Evolutionary conservation across 2,329 filamentous ascomycete species (phyloP).

Genomic region (Nemania bipapillata): DNA sequence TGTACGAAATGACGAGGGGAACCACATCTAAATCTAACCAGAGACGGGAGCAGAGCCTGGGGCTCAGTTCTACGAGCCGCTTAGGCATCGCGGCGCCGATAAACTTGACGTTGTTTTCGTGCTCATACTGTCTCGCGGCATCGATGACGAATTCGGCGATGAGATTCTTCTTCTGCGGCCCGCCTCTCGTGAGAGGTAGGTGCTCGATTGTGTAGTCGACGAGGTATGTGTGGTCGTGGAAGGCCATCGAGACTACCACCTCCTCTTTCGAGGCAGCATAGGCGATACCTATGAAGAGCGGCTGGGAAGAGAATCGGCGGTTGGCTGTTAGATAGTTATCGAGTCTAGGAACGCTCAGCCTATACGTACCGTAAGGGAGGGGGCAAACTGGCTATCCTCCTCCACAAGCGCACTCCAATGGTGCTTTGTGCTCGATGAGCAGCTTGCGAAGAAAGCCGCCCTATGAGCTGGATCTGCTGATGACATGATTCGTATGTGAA

Average conservation of each 20-base stretch:
- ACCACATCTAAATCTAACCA: constrained; percentile 83
- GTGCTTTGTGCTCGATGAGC: constrained; percentile 37
- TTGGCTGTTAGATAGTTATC: not conserved
- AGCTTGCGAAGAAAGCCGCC: constrained; percentile 39
- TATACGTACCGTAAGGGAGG: constrained; percentile 57
- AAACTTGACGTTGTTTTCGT: constrained; percentile 76
- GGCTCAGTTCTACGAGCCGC: constrained; percentile 68
- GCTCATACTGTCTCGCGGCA: constrained; percentile 68
- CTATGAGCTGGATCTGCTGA: constrained; percentile 29
- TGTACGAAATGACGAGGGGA: constrained; percentile 68
- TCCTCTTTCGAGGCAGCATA: constrained; percentile 63
- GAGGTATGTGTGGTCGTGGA: constrained; percentile 79
- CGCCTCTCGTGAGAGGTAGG: constrained; percentile 58
- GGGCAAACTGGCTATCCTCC: constrained; percentile 53
- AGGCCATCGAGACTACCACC: constrained; percentile 71
- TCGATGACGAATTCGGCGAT: constrained; percentile 70
- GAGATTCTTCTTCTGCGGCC: constrained; percentile 53
- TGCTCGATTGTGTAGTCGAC: constrained; percentile 75
- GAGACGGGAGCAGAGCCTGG: constrained; percentile 73
- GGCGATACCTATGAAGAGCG: constrained; percentile 72
- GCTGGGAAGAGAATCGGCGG: constrained; percentile 53
- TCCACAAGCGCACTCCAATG: constrained; percentile 40
- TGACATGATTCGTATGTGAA: constrained; percentile 28
- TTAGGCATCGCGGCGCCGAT: constrained; percentile 76
- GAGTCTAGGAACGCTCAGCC: constrained; percentile 22